Base-by-base conservation (phyloP, 1,139 yeast genomes). In the Eremothecium sinecaudum region DNA sequence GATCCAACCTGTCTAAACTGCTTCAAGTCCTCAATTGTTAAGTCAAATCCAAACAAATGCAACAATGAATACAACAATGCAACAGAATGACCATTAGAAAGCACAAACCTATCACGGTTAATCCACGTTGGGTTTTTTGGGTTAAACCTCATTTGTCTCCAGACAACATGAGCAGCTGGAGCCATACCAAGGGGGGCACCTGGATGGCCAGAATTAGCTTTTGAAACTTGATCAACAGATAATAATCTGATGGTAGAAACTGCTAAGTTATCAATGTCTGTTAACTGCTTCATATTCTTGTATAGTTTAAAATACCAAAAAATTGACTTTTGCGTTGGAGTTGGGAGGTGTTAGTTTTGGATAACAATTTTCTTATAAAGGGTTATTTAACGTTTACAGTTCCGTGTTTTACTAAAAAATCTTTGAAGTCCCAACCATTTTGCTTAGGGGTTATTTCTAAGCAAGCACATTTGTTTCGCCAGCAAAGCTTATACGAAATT, bases 141-240 rank as follows among this genome's bases (percentile, higher is more conserved):
- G 75, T 83, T 84, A 67, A 84, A 76, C 55, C 67, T 78, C 82
- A 87, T 72, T 58, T 78, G 73, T 61, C 76, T 71, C 77, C 79
- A 90, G 46, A 79, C 56, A 36, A 73, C 69, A 58, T 79, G 86
- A 38, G 84, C 81, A 42, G 87, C 73, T 35, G 94, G 95, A 18
- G 99, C 97, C 63, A 90, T 69, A 46, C 97, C 98, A 75, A 90
- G 76, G 53, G 98, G 98, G 37, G 99, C 96, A 73, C 98, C 98
- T 38, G 99, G 99, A 69, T 90, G 99, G 51, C 99, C 99, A 43
- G 95, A 80, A 66, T 90, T 82, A 54, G 97, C 94, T 61, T 77
- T 74, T 42, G 79, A 71, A 43, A 83, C 93, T 47, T 82, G 79
- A 63, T 90, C 99, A 40, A 81, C 87, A 29, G 97, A 76, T 55